These are phyloP conservation scores for Eucalyptus melliodora DNA, from an alignment of 345 rosid genomes.

Conservation along the genomic window DNA sequence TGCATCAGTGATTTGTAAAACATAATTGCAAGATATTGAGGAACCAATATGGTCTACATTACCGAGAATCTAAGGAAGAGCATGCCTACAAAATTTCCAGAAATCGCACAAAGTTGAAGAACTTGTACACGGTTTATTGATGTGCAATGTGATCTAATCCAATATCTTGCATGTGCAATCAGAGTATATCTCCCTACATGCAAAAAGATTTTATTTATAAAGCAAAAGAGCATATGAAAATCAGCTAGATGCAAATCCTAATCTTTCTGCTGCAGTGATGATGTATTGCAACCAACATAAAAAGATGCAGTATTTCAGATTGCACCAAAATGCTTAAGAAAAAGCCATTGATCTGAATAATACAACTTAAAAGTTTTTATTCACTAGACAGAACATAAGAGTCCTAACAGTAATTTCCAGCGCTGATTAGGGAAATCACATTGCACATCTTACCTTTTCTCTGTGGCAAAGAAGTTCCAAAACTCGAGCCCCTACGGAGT, in stretches of 20 bases:
- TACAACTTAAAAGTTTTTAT: neutral
- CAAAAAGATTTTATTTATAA: neutral
- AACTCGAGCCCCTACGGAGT: slow-evolving; percentile 83
- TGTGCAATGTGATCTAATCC: neutral
- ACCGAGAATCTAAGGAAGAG: neutral
- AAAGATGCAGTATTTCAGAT: neutral
- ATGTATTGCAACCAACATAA: neutral
- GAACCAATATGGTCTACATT: neutral
- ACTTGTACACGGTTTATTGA: neutral
- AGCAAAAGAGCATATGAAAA: neutral
- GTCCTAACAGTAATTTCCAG: neutral
- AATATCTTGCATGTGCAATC: neutral
- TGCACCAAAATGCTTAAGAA: neutral
- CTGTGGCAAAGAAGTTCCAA: slow-evolving; percentile 87
- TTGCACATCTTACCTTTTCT: slow-evolving; percentile 39
- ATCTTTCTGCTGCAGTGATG: neutral
- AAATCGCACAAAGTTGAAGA: neutral
- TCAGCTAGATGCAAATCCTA: neutral
- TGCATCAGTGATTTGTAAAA: neutral
- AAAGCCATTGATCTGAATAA: neutral
- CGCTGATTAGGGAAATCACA: neutral
- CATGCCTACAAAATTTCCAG: neutral
- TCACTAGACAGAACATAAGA: neutral
- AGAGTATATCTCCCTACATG: neutral
- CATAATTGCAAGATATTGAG: neutral